Conservation (phyloP, 1,284 basidiomycete species). For the Grifola frondosa region DNA sequence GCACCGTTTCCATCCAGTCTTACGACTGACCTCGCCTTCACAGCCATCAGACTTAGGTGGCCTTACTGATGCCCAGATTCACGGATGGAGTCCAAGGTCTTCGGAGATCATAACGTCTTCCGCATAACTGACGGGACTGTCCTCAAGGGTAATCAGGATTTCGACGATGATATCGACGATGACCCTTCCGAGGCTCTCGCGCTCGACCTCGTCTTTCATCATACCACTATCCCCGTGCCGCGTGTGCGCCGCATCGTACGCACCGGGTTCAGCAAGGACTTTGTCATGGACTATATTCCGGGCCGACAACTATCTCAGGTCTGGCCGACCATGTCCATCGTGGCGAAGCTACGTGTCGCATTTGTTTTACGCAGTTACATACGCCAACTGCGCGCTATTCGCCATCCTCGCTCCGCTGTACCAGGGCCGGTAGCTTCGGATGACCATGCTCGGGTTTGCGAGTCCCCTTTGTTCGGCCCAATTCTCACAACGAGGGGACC, state of each 20-base stretch:
- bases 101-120: neutral
- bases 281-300: conserved; percentile 27
- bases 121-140: conserved; percentile 1
- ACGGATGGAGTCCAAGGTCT: neutral
- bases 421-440: conserved; percentile 16
- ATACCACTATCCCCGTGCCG: conserved; percentile 27
- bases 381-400: conserved; percentile 28
- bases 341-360: conserved; percentile 24
- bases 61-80: conserved; percentile 2
- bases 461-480: conserved; percentile 7
- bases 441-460: conserved; percentile 1
- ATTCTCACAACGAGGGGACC: conserved; percentile 8
- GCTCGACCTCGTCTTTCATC: conserved; percentile 17
- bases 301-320: conserved; percentile 23
- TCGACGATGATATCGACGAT: conserved; percentile 2
- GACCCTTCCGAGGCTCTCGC: conserved; percentile 18
- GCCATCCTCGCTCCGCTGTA: conserved; percentile 1
- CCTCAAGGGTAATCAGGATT: conserved; percentile 3
- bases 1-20: no score
- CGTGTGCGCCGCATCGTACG: conserved; percentile 18
- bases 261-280: conserved; percentile 6
- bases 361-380: conserved; percentile 31
- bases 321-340: conserved; percentile 25
- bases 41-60: conserved; percentile 5
- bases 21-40: no score